Conservation (phyloP, 257 asterid species). For the Gynochthodes officinalis region DNA sequence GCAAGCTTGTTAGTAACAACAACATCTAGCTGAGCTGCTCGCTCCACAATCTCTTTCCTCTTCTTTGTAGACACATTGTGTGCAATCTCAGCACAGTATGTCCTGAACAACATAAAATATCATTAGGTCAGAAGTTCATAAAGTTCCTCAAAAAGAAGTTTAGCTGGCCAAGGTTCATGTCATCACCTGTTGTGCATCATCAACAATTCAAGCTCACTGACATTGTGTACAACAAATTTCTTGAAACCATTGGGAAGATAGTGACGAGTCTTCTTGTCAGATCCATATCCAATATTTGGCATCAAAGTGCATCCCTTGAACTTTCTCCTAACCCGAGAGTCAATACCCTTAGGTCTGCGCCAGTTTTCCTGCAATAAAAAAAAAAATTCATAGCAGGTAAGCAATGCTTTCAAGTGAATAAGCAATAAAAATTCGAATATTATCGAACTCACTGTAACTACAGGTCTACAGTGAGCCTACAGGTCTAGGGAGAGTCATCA, state of each 20-base stretch:
- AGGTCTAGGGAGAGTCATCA: too few relatives aligned
- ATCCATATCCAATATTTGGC: constrained; percentile 76
- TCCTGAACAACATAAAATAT: constrained; percentile 24
- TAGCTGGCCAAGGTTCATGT: neutral
- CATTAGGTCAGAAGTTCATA: neutral
- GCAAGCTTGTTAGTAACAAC: constrained; percentile 75
- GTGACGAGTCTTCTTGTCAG: constrained; percentile 68
- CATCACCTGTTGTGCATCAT: constrained; percentile 73
- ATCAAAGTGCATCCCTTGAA: constrained; percentile 63
- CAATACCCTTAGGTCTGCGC: constrained; percentile 81
- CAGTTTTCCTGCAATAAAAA: constrained; percentile 40
- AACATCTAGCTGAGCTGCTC: constrained; percentile 62
- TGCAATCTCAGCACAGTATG: constrained; percentile 66
- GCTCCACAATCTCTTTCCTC: constrained; percentile 63
- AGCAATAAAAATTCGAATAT: too few relatives aligned
- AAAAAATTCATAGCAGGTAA: constrained; percentile 1
- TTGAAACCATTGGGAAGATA: constrained; percentile 64
- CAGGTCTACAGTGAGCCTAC: too few relatives aligned
- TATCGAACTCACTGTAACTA: too few relatives aligned
- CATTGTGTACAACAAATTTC: constrained; percentile 65
- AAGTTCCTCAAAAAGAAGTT: too few relatives aligned
- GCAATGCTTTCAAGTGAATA: neutral
- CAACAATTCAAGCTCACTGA: constrained; percentile 53
- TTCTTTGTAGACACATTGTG: constrained; percentile 56
- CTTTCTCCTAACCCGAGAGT: constrained; percentile 69